These are phyloP conservation scores for Schizophyllum amplum DNA, from an alignment of 1,284 basidiomycete genomes.

Conservation along the genomic window DNA sequence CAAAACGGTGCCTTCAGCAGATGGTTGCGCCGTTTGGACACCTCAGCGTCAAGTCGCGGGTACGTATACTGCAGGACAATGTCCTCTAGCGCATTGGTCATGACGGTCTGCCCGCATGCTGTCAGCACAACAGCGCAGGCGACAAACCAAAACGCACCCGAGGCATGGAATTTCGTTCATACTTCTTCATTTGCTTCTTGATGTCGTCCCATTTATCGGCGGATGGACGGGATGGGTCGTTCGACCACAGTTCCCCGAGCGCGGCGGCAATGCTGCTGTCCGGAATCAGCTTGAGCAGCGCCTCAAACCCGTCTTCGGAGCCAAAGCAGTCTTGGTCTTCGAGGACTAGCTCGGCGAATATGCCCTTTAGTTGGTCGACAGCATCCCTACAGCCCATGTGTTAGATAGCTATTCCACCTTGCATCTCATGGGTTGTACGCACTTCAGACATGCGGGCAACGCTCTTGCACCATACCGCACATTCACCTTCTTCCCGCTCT, in stretches of 20 bases:
- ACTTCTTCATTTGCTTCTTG: constrained; percentile 27
- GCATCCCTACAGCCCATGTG: constrained; percentile 34
- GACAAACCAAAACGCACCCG: constrained; percentile 22
- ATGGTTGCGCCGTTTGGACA: constrained; percentile 96
- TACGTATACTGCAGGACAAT: constrained; percentile 94
- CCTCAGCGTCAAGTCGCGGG: constrained; percentile 93
- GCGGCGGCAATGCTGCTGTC: constrained; percentile 39
- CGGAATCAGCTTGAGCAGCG: constrained; percentile 71
- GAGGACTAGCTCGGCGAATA: constrained; percentile 70
- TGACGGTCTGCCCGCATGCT: constrained; percentile 20
- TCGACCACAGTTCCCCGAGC: constrained; percentile 60
- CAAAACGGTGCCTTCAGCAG: constrained; percentile 97
- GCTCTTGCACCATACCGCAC: constrained; percentile 43
- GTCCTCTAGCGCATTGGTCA: constrained; percentile 64
- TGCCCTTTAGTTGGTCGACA: constrained; percentile 40
- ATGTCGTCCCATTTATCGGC: constrained; percentile 72
- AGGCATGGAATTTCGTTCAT: constrained; percentile 21
- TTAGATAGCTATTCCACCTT: constrained; percentile 1
- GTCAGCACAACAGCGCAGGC: no score
- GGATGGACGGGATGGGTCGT: constrained; percentile 45
- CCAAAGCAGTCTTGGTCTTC: constrained; percentile 85
- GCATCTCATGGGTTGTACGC: constrained; percentile 21
- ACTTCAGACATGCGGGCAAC: constrained; percentile 70
- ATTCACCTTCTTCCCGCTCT: constrained; percentile 82
- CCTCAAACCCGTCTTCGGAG: constrained; percentile 64